Evolutionary conservation across 371 early-diverging fungal genomes (phyloP), one percentile per base, ranked within the genome.

Genomic region (Lichtheimia hyalospora): DNA sequence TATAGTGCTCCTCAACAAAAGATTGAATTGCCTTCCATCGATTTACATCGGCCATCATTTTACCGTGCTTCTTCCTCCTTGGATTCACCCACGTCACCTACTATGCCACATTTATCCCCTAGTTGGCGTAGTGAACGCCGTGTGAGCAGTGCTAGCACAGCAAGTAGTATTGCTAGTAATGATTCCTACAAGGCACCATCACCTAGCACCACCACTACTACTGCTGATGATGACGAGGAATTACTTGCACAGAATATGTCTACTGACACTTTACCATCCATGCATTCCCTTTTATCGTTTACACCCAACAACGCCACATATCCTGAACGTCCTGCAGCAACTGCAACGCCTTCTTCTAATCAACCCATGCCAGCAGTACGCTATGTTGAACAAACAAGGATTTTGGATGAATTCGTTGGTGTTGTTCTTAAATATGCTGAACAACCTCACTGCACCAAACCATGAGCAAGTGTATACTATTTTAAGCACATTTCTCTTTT

Each of bases 1-100:
- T 77, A 74, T 44, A 77, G 72, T 51, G 70, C 57, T 15, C 63
- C 73, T 20, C 75, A 74, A 27, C 78, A 75, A 63, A 78, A 74
- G 43, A 78, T 78, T 41, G 73, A 78, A 55, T 20, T 78, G 24
- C 78, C 78, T 18, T 74, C 73, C 3, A 55, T 55, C 14, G 56
- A 69, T 73, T 13, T 46, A 18, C 21, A 46, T 14, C 46, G 46
- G 5, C 21, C 25, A 71, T 23, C 77, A 73, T 24, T 73, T 67
- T 3, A 69, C 73, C 46, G 46, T 16, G n/a, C 25, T 71, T 23
- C 77, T 73, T 24, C 71, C 66, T 3, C 67, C 73, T 60, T 59
- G 48, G 48, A 54, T 44, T 53, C 50, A 20, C 53, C 63, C 57
- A 55, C 64, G 21, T 67, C 71, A 13, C 71, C 77, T 34, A 56